These are phyloP conservation scores for Yarrowia sp. DNA, from an alignment of 805 yeast genomes.

Conservation along the genomic window DNA sequence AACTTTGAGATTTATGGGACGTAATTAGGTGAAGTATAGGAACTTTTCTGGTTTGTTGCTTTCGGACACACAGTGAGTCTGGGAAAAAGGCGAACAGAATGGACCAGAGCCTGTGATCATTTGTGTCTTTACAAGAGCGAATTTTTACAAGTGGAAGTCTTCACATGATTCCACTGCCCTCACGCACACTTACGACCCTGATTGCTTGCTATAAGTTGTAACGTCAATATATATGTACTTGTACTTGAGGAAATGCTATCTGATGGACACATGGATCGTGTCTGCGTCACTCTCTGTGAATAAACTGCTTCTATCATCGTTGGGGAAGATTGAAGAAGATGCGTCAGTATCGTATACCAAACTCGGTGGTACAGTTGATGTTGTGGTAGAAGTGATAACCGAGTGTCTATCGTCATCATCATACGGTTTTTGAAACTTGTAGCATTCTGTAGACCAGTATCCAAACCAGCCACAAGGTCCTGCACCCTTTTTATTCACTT, in stretches of 20 bases:
- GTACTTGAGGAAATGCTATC: background rate
- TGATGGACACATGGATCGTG: slow-evolving; percentile 19
- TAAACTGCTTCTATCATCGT: background rate
- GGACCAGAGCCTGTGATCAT: no score
- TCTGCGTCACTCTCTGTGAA: slow-evolving; percentile 25
- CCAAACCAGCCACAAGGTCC: slow-evolving; percentile 38
- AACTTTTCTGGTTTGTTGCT: no score
- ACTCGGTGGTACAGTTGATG: slow-evolving; percentile 10
- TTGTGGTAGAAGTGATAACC: background rate
- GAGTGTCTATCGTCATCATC: slow-evolving; percentile 10
- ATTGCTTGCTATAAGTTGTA: no score
- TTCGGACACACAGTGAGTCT: no score
- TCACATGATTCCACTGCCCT: no score
- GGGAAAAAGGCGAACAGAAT: no score
- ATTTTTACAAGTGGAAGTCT: no score
- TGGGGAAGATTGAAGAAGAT: background rate
- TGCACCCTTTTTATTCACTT: slow-evolving; percentile 23
- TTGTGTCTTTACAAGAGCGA: no score
- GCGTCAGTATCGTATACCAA: slow-evolving; percentile 18
- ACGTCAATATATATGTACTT: no score
- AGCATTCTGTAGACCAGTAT: slow-evolving; percentile 36
- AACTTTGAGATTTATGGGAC: no score
- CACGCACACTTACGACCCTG: no score
- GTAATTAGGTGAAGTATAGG: no score
- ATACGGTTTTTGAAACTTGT: slow-evolving; percentile 27